Evolutionary conservation across 495 filamentous ascomycete species (phyloP).

Genomic region (Cenococcum geophilum): DNA sequence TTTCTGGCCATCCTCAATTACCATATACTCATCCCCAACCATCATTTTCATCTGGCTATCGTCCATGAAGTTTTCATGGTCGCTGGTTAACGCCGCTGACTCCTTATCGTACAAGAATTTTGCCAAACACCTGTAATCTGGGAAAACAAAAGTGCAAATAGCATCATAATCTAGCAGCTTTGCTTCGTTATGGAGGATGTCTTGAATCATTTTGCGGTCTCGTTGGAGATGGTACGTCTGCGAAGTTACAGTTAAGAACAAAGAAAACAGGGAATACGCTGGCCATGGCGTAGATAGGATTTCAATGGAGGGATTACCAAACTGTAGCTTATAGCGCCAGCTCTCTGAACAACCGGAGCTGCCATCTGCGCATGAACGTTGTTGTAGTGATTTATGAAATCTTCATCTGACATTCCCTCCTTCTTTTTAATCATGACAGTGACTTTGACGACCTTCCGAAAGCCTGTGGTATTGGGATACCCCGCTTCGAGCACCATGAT

Average conservation of each 20-base stretch:
- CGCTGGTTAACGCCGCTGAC: slow-evolving; percentile 35
- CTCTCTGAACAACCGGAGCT: slow-evolving; percentile 36
- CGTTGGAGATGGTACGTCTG: slow-evolving; percentile 40
- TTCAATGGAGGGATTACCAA: slow-evolving; percentile 29
- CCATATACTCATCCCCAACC: slow-evolving; percentile 43
- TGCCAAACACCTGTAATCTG: slow-evolving; percentile 38
- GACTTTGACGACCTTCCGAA: slow-evolving; percentile 41
- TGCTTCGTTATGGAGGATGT: slow-evolving; percentile 40
- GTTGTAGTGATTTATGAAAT: slow-evolving; percentile 42
- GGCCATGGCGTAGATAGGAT: neutral
- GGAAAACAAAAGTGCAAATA: slow-evolving; percentile 43
- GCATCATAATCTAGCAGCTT: slow-evolving; percentile 40
- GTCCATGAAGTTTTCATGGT: slow-evolving; percentile 43
- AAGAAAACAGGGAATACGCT: neutral
- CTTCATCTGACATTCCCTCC: slow-evolving; percentile 39
- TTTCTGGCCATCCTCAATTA: slow-evolving; percentile 39
- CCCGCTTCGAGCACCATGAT: slow-evolving; percentile 39
- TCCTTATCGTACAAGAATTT: slow-evolving; percentile 42
- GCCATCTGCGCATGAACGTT: slow-evolving; percentile 40
- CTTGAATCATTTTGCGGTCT: slow-evolving; percentile 39
- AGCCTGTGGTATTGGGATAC: slow-evolving; percentile 38
- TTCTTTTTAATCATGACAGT: slow-evolving; percentile 42
- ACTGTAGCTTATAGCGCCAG: slow-evolving; percentile 40
- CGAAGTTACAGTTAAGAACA: neutral
- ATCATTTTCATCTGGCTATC: slow-evolving; percentile 43